Conservation (phyloP, 768 basidiomycete genomes). For the Asterophora parasitica region DNA sequence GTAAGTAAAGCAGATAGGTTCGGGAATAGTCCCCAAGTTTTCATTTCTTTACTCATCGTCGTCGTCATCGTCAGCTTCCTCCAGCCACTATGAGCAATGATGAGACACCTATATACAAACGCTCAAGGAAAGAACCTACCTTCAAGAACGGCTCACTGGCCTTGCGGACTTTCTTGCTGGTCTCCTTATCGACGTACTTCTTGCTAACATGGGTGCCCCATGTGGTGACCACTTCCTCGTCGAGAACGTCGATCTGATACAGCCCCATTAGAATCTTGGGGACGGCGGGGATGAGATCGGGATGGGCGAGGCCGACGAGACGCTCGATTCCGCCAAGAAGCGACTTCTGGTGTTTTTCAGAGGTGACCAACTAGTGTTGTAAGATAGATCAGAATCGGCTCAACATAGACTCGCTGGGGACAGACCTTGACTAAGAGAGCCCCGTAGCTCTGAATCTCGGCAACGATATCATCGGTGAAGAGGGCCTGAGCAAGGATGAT, state of each 20-base stretch:
- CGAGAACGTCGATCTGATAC: constrained; percentile 89
- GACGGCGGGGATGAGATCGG: constrained; percentile 63
- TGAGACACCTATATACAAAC: background rate
- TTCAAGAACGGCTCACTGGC: constrained; percentile 94
- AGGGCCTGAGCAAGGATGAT: constrained; percentile 79
- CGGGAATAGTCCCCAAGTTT: background rate
- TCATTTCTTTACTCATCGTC: constrained; percentile 28
- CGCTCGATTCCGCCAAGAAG: constrained; percentile 92
- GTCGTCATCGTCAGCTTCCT: constrained; percentile 77
- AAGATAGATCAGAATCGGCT: constrained; percentile 6
- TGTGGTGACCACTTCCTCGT: constrained; percentile 83
- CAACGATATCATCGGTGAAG: constrained; percentile 69
- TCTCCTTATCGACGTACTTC: constrained; percentile 95
- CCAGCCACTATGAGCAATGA: constrained; percentile 62
- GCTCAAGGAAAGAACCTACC: constrained; percentile 34
- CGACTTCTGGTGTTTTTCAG: constrained; percentile 95
- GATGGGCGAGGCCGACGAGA: constrained; percentile 67
- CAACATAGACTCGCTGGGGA: constrained; percentile 2
- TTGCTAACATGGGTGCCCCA: constrained; percentile 97
- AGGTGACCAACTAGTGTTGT: constrained; percentile 64
- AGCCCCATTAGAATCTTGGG: constrained; percentile 93
- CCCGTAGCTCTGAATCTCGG: constrained; percentile 60
- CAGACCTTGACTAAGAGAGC: constrained; percentile 74
- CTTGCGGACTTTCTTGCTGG: constrained; percentile 92
- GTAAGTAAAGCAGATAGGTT: too few relatives aligned